Evolutionary conservation across 139 green algal species (phyloP), one percentile per base, ranked within the genome.

Genomic region (Pleodorina starrii): DNA sequence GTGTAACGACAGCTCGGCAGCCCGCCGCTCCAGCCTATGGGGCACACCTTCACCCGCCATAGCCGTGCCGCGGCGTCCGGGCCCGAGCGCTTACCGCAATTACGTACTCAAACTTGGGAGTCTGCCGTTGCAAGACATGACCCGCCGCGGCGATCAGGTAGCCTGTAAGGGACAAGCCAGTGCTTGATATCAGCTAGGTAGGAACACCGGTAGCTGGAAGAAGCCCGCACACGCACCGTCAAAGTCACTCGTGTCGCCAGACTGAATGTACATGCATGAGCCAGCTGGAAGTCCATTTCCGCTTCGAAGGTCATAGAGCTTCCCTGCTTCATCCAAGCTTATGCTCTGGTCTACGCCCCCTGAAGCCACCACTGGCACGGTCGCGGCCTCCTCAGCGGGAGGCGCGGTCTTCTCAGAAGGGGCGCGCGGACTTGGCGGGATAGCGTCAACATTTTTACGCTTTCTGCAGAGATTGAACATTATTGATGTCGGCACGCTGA

Each of bases 241-340:
- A 44, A 93, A 91, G 60, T 93, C 90, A 48, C 90, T 89, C 1
- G 90, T 88, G 50, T 93, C 90, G 46, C 90, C 90, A 11, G 68
- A 87, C 80, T 93, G 90, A 27, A 93, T 88, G 25, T 93, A 93
- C 59, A 93, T 57, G 36, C 72, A 87, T 16, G 73, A 77, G 29
- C 90, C 90, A 14, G 38, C 9, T 29, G 88, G 88, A 10, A 91
- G 25, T 4, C 7, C 6, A 14, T 29, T 38, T 5, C n/a, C 29
- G 0, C 40, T 43, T 27, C 84, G 84, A 11, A 89, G 48, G 71
- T 89, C 69, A 59, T 57, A 83, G 5, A 89, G 25, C 19, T 60
- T n/a, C 6, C 12, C 76, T 17, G 48, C 76, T 50, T 84, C 76
- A 32, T 50, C 76, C 2, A 14, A 71, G 7, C 32, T 83, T 21